phyloP scores from a whole-genome alignment of 148 eudicot genomes.

The Diospyros lotus region DNA sequence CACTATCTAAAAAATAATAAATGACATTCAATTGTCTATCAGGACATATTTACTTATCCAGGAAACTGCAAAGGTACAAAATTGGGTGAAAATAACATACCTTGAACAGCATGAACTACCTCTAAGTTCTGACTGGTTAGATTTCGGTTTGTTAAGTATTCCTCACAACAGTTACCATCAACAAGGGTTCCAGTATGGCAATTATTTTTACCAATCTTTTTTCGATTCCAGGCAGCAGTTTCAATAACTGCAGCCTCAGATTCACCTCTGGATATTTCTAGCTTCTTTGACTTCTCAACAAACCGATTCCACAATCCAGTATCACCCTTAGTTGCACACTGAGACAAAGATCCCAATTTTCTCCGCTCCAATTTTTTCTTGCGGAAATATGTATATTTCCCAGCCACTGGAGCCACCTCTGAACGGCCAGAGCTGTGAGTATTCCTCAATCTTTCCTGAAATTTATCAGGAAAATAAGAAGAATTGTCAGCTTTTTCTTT shows the following conservation, averaged over 20 bases:
- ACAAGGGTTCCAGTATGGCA: conserved; percentile 19
- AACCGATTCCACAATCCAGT: conserved; percentile 21
- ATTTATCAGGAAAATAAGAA: conserved; percentile 24
- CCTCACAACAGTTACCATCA: conserved; percentile 15
- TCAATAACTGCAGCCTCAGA: conserved; percentile 20
- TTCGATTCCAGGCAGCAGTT: conserved; percentile 23
- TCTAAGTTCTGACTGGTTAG: conserved; percentile 21
- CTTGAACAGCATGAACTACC: conserved; percentile 22
- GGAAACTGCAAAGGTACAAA: conserved; percentile 3
- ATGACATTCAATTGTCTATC: not conserved
- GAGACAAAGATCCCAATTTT: conserved; percentile 44
- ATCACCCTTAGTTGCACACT: conserved; percentile 28
- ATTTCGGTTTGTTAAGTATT: conserved; percentile 16
- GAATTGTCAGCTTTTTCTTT: conserved; percentile 23
- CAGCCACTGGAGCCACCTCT: conserved; percentile 29
- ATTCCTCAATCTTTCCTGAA: conserved; percentile 33
- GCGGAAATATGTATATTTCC: conserved; percentile 58
- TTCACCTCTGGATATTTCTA: conserved; percentile 17
- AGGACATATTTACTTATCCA: not conserved
- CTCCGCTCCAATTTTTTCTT: conserved; percentile 45
- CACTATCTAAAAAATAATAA: conserved; percentile 6
- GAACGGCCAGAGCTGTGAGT: conserved; percentile 35
- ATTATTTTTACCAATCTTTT: conserved; percentile 18
- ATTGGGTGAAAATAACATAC: conserved; percentile 20
- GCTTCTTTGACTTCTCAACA: conserved; percentile 34